phyloP scores from a whole-genome alignment of 1,139 yeast species.

The Kodamaea alishanica region DNA sequence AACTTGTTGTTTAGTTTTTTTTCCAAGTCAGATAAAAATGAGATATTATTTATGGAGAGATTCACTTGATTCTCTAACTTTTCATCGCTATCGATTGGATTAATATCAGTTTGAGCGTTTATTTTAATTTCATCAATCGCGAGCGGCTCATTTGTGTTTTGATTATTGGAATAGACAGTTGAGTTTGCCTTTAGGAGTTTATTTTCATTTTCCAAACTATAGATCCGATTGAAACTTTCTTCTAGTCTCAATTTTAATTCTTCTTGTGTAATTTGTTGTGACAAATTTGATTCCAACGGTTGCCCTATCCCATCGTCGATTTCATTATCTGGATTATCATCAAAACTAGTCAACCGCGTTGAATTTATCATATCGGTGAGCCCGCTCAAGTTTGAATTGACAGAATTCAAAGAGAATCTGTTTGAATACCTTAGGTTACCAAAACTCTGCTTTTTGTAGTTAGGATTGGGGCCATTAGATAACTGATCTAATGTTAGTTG shows the following conservation, averaged over 20 bases:
- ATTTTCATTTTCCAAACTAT: slow-evolving; percentile 33
- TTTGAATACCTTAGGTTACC: slow-evolving; percentile 16
- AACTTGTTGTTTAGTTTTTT: slow-evolving; percentile 4
- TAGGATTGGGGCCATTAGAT: slow-evolving; percentile 15
- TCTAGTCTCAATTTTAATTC: slow-evolving; percentile 36
- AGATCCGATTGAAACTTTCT: slow-evolving; percentile 38
- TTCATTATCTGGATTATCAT: slow-evolving; percentile 19
- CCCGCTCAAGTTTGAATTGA: slow-evolving; percentile 42
- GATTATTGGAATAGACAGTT: not conserved
- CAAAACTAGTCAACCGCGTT: slow-evolving; percentile 36
- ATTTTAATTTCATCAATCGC: not conserved
- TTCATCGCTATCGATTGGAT: not conserved
- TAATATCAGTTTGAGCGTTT: not conserved
- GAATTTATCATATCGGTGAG: slow-evolving; percentile 39
- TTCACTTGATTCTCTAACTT: not conserved
- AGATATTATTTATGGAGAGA: slow-evolving; percentile 3
- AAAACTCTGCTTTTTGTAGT: slow-evolving; percentile 7
- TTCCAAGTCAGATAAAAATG: slow-evolving; percentile 14
- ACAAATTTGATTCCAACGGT: slow-evolving; percentile 1
- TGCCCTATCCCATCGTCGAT: not conserved
- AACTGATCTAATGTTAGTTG: slow-evolving; percentile 35
- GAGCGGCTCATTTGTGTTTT: not conserved
- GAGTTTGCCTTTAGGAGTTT: slow-evolving; percentile 16
- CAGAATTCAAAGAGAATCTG: slow-evolving; percentile 39
- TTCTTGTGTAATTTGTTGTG: slow-evolving; percentile 27